phyloP scores from a whole-genome alignment of 2,329 filamentous ascomycete species.

The Colletotrichum tabaci region DNA sequence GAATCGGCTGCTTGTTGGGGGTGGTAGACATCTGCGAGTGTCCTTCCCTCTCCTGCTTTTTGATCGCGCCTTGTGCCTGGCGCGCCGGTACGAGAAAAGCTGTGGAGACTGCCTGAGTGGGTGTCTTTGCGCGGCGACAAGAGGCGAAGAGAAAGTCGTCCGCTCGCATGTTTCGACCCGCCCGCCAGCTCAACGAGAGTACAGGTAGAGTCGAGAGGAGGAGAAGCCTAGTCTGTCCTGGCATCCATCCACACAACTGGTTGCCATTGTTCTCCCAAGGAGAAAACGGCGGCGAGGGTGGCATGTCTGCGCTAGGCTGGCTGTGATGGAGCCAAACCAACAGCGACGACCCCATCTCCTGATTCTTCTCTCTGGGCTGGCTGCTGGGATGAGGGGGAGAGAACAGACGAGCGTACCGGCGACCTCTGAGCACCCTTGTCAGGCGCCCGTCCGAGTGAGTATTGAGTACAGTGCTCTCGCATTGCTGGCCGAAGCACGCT shows the following conservation, averaged over 20 bases:
- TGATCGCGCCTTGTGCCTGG: conserved; percentile 10
- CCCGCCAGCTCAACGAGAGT: background rate
- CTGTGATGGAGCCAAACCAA: conserved; percentile 18
- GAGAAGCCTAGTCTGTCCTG: conserved; percentile 17
- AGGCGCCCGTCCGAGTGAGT: conserved; percentile 15
- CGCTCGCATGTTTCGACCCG: conserved; percentile 3
- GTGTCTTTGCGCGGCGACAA: background rate
- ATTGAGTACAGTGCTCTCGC: conserved; percentile 26
- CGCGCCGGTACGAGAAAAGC: background rate
- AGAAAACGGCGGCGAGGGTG: conserved; percentile 26
- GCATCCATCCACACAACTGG: background rate
- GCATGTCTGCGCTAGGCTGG: conserved; percentile 33
- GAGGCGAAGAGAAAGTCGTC: conserved; percentile 13
- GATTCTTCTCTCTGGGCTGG: conserved; percentile 15
- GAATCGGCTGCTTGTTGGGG: conserved; percentile 30
- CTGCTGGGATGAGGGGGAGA: background rate
- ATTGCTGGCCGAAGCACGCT: conserved; percentile 27
- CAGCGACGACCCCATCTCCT: conserved; percentile 7
- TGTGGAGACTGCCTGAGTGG: background rate
- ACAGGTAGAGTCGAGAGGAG: conserved; percentile 11
- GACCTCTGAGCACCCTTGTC: conserved; percentile 8
- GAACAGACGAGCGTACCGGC: conserved; percentile 11
- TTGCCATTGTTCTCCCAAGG: conserved; percentile 30
- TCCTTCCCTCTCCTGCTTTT: background rate
- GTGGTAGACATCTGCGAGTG: conserved; percentile 8